Evolutionary conservation across 805 yeast species (phyloP).

Genomic region (Wickerhamiella galacta): DNA sequence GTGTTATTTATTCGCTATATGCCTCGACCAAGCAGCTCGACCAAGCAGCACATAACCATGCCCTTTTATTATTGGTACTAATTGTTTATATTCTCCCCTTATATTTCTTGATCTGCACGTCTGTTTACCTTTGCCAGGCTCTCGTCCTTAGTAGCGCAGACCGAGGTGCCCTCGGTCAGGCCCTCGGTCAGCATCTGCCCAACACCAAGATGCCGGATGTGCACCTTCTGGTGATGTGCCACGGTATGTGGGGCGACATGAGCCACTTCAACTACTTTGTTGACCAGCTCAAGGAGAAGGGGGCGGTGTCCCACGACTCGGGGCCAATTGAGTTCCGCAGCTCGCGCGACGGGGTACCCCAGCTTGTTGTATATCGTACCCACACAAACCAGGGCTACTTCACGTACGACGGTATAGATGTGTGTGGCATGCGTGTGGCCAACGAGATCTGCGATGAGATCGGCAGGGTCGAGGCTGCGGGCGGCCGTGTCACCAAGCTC

Average conservation of each 20-base stretch:
- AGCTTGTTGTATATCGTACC: slow-evolving; percentile 33
- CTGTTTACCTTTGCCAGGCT: too few relatives aligned
- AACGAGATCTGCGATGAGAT: slow-evolving; percentile 40
- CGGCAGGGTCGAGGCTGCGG: slow-evolving; percentile 9
- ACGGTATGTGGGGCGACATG: slow-evolving; percentile 56
- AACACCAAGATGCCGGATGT: too few relatives aligned
- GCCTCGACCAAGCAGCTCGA: too few relatives aligned
- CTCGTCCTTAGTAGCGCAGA: too few relatives aligned
- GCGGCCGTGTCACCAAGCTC: slow-evolving; percentile 37
- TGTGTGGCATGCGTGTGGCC: slow-evolving; percentile 62
- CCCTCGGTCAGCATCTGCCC: too few relatives aligned
- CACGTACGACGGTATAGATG: slow-evolving; percentile 77
- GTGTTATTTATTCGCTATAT: too few relatives aligned
- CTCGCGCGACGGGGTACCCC: slow-evolving; percentile 6
- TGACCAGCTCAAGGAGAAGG: slow-evolving; percentile 26
- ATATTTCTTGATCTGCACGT: too few relatives aligned
- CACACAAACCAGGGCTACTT: slow-evolving; percentile 51
- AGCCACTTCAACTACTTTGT: slow-evolving; percentile 49
- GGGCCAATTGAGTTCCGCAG: slow-evolving; percentile 4
- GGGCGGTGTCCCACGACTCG: slow-evolving; percentile 15
- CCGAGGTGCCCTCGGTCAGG: too few relatives aligned
- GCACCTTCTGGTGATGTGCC: slow-evolving; percentile 13
- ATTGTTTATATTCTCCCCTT: too few relatives aligned
- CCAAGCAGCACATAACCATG: too few relatives aligned
- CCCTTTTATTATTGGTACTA: too few relatives aligned